These are phyloP conservation scores for Neovahlkampfia damariscottae DNA, from an alignment of 78 protist species.

Conservation along the genomic window DNA sequence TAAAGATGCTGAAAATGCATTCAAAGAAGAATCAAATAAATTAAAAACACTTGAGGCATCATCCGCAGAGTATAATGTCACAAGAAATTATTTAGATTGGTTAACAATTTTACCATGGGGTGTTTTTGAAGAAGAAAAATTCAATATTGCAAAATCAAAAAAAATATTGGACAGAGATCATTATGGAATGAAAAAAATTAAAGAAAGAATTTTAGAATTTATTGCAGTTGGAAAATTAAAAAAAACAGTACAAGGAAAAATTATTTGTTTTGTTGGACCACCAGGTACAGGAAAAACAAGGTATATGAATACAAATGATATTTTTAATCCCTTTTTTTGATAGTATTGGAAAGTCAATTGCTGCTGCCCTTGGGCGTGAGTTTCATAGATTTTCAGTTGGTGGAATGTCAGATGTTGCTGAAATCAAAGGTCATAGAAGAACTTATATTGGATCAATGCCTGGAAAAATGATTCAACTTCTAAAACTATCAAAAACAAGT, in stretches of 20 bases:
- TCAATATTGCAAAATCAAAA: constrained; percentile 1
- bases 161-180: constrained; percentile 56
- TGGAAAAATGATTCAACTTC: constrained; percentile 85
- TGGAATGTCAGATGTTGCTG: constrained; percentile 81
- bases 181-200: constrained; percentile 80
- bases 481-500: constrained; percentile 42
- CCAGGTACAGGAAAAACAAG: constrained; percentile 77
- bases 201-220: constrained; percentile 82
- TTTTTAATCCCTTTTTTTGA: too few species aligned
- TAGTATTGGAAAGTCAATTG: constrained; percentile 75
- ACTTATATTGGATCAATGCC: constrained; percentile 93
- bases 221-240: constrained; percentile 69
- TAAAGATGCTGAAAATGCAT: constrained; percentile 17
- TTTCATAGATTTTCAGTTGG: constrained; percentile 85
- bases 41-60: constrained; percentile 34
- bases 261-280: constrained; percentile 87
- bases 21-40: constrained; percentile 48
- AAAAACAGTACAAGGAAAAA: constrained; percentile 69
- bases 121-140: constrained; percentile 36
- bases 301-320: too few species aligned
- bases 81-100: constrained; percentile 92
- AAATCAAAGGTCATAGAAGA: constrained; percentile 88
- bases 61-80: constrained; percentile 64
- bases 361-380: constrained; percentile 49
- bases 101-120: constrained; percentile 79